Conservation (phyloP, 2,329 filamentous ascomycete genomes). For the Dothistroma pini region DNA sequence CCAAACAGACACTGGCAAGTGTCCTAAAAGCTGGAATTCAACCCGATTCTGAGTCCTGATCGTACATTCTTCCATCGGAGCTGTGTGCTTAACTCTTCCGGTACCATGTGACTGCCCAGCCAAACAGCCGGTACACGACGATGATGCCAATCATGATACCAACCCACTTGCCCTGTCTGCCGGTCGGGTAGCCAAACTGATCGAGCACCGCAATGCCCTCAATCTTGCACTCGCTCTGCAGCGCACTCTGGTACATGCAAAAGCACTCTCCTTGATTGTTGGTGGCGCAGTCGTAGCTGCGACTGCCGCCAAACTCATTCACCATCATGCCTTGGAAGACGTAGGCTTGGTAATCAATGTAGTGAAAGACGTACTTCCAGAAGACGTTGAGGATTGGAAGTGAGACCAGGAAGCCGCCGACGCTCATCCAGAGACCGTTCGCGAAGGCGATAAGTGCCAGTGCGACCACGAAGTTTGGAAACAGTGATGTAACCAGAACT, state of each 20-base stretch:
- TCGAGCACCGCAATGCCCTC: constrained; percentile 64
- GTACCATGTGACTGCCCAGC: constrained; percentile 51
- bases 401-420: constrained; percentile 76
- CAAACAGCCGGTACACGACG: constrained; percentile 63
- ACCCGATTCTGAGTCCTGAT: background rate
- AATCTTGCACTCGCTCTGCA: constrained; percentile 63
- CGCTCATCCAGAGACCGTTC: constrained; percentile 83
- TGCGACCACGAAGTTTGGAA: constrained; percentile 75
- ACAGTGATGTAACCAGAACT: constrained; percentile 67
- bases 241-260: constrained; percentile 65
- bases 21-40: background rate
- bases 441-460: constrained; percentile 78
- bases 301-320: constrained; percentile 67
- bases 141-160: constrained; percentile 73
- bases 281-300: constrained; percentile 57
- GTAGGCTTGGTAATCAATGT: constrained; percentile 82
- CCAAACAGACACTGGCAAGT: background rate
- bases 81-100: constrained; percentile 14
- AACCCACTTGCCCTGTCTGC: constrained; percentile 60
- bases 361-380: constrained; percentile 83
- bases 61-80: background rate
- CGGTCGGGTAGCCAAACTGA: constrained; percentile 62
- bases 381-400: constrained; percentile 72
- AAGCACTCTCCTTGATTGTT: constrained; percentile 46
- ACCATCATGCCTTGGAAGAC: constrained; percentile 94